Evolutionary conservation across 1,284 basidiomycete species (phyloP), one percentile per base, ranked within the genome.

Genomic region (Malassezia japonica): DNA sequence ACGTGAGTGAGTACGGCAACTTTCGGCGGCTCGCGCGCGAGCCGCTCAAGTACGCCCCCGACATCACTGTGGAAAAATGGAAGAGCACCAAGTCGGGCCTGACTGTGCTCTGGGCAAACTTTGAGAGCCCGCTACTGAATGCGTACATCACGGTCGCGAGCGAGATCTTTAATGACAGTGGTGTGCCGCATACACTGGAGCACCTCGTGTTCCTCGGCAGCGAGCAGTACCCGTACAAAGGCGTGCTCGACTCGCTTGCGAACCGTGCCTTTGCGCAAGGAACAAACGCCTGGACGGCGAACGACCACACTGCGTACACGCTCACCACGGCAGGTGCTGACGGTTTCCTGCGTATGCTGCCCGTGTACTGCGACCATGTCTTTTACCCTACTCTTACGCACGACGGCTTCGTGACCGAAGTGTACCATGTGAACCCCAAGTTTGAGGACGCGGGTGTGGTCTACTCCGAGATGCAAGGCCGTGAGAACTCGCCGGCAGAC

Each of bases 351-450:
- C 86, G 91, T 64, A 81, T 98, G 55, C 78, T 98, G 18, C 92
- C 92, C 32, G 84, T 98, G 59, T 99, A 90, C 72, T 79, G 98
- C 34, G 94, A 99, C 74, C 94, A 99, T 73, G 87, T 98, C 58
- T 81, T 99, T 42, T 92, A 94, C 74, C 91, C 94, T 4, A 96
- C 91, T 0, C 82, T 98, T 55, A 91, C 88, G 6, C 81, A 88
- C 57, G 82, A 85, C 46, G 87, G 88, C 38, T 96, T 89, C 64
- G 79, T 86, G 12, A 98, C 94, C 10, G 92, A 98, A 77, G 51
- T 64, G 20, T 65, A 64, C 46, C 91, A 96, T 74, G 83, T 96
- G 64, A 86, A 96, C 73, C 80, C 80, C 9, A 82, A 87, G 67
- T 92, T 88, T 4, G 82, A 92, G 65, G 83, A 98, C 69, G 86